Evolutionary conservation across 1,284 basidiomycete genomes (phyloP).

Genomic region (Cerrena zonata): DNA sequence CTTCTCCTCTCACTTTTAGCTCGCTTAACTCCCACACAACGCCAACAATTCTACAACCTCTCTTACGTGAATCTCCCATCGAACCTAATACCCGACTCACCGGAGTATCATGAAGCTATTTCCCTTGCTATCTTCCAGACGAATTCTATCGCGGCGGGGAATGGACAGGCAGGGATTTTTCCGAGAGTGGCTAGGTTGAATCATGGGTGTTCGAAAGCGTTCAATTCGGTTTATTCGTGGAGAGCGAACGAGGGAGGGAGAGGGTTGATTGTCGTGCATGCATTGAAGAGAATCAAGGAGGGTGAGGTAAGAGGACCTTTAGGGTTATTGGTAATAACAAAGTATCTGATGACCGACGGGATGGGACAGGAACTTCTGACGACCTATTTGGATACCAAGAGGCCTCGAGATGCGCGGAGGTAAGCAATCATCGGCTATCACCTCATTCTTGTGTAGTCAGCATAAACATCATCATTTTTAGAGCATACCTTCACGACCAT

Average conservation of each 20-base stretch:
- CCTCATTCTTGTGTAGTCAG: no score
- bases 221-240: constrained; percentile 59
- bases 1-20: constrained; percentile 36
- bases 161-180: constrained; percentile 47
- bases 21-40: constrained; percentile 27
- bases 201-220: constrained; percentile 58
- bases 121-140: constrained; percentile 60
- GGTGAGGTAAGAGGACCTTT: constrained; percentile 38
- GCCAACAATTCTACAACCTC: constrained; percentile 43
- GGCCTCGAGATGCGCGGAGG: constrained; percentile 46
- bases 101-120: constrained; percentile 35
- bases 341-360: not conserved
- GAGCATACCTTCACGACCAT: constrained; percentile 39
- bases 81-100: constrained; percentile 29
- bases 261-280: constrained; percentile 45
- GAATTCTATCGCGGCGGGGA: constrained; percentile 51
- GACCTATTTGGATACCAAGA: constrained; percentile 52
- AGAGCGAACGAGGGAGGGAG: constrained; percentile 44
- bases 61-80: constrained; percentile 49
- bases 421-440: constrained; percentile 18
- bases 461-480: constrained; percentile 18
- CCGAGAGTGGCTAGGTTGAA: constrained; percentile 58
- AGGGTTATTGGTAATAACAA: not conserved
- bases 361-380: constrained; percentile 50
- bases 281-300: constrained; percentile 43